phyloP scores from a whole-genome alignment of 2,329 filamentous ascomycete genomes.

The Nigrospora sphaerica region DNA sequence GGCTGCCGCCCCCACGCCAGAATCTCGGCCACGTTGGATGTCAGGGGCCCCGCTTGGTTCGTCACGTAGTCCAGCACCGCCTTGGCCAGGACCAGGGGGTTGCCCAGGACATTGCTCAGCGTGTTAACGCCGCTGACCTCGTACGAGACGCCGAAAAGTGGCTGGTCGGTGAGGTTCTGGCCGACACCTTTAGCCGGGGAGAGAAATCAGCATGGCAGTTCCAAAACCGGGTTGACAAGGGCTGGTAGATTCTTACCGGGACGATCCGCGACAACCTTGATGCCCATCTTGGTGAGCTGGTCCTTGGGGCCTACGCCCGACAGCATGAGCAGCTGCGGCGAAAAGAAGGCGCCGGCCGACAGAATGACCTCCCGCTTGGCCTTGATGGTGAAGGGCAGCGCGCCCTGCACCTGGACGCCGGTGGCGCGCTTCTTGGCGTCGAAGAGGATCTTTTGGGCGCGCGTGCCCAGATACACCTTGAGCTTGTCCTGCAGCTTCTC shows the following conservation, averaged over 20 bases:
- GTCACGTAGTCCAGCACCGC: constrained; percentile 14
- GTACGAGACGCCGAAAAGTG: constrained; percentile 23
- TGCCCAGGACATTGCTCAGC: constrained; percentile 18
- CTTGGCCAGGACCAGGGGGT: constrained; percentile 14
- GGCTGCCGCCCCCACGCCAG: constrained; percentile 25
- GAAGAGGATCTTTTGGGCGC: constrained; percentile 39
- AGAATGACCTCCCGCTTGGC: constrained; percentile 30
- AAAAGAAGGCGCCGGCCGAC: constrained; percentile 28
- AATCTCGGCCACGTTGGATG: constrained; percentile 16
- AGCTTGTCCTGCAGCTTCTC: constrained; percentile 9
- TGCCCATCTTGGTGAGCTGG: constrained; percentile 27
- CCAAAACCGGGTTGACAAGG: no score
- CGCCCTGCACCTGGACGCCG: constrained; percentile 14
- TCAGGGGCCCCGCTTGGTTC: constrained; percentile 17
- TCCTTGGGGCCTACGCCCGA: constrained; percentile 28
- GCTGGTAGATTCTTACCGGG: constrained; percentile 24
- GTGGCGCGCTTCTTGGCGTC: constrained; percentile 25
- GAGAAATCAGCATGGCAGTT: no score
- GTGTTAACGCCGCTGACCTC: constrained; percentile 19
- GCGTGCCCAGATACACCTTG: constrained; percentile 20
- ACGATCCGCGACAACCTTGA: constrained; percentile 43
- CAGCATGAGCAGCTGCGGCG: constrained; percentile 30
- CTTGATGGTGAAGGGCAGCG: constrained; percentile 10
- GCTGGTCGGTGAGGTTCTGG: constrained; percentile 51
- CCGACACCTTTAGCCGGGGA: constrained; percentile 35